phyloP scores from a whole-genome alignment of 1,284 basidiomycete species.

The Sanguinoderma infundibulare region DNA sequence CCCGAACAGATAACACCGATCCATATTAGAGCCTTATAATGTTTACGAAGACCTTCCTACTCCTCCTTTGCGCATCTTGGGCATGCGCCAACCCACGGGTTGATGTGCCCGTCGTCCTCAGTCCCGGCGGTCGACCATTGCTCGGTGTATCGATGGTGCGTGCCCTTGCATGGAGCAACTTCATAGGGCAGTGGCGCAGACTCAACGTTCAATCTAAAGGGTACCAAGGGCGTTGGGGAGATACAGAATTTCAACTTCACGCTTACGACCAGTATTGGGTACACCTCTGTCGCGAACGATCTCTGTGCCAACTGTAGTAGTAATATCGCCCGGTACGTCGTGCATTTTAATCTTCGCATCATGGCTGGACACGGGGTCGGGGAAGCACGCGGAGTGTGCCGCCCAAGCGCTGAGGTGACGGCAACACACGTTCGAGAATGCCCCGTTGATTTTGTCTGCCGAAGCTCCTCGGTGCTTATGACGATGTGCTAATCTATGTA shows the following conservation, averaged over 20 bases:
- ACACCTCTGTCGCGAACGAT: constrained; percentile 40
- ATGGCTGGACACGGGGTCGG: neutral
- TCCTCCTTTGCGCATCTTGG: constrained; percentile 18
- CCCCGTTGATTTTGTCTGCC: neutral
- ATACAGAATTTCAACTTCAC: constrained; percentile 44
- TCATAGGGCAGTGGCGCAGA: neutral
- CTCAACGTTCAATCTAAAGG: constrained; percentile 1
- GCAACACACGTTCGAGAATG: neutral
- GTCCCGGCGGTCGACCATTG: constrained; percentile 29
- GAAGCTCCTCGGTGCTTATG: neutral
- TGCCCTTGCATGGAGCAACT: neutral
- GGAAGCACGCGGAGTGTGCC: no score
- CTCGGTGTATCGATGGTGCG: constrained; percentile 29
- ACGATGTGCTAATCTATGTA: neutral
- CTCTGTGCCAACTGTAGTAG: constrained; percentile 38
- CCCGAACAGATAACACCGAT: neutral
- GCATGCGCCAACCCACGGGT: constrained; percentile 13
- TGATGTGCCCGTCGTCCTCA: constrained; percentile 20
- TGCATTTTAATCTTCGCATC: neutral
- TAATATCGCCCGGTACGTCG: neutral
- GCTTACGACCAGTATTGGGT: constrained; percentile 43
- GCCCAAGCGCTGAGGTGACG: neutral
- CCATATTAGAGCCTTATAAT: constrained; percentile 20
- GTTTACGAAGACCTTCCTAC: constrained; percentile 17
- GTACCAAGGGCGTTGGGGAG: constrained; percentile 26